These are phyloP conservation scores for Elasticomyces elasticus DNA, from an alignment of 495 filamentous ascomycete species.

Conservation along the genomic window DNA sequence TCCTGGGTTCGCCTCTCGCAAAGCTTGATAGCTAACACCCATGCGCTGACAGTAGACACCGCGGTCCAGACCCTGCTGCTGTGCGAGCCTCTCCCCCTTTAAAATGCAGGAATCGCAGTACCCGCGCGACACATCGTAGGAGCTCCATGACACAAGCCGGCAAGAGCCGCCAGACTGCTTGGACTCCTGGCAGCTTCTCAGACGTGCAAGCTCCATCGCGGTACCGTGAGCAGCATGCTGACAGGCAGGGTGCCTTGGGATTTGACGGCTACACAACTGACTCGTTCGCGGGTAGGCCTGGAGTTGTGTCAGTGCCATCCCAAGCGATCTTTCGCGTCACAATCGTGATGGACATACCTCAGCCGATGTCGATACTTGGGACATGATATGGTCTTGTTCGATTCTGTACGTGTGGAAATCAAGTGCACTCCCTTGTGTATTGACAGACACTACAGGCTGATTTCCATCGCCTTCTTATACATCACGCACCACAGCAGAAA, in stretches of 20 bases:
- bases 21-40: conserved; percentile 2
- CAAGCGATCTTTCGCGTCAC: background rate
- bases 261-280: background rate
- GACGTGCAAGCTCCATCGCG: background rate
- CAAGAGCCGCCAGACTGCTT: background rate
- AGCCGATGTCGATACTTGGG: background rate
- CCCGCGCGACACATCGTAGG: background rate
- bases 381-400: background rate
- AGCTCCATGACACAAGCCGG: background rate
- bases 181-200: background rate
- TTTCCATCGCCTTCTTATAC: background rate
- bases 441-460: background rate
- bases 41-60: conserved; percentile 4
- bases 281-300: background rate
- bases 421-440: background rate
- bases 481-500: background rate
- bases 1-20: conserved; percentile 5
- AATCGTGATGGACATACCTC: background rate
- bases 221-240: conserved; percentile 6
- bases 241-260: conserved; percentile 3
- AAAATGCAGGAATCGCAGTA: conserved; percentile 7
- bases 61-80: conserved; percentile 1
- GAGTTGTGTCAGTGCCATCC: background rate
- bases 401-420: background rate
- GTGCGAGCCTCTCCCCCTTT: background rate